These are phyloP conservation scores for Scheffersomyces titani DNA, from an alignment of 1,139 yeast species.

Conservation along the genomic window DNA sequence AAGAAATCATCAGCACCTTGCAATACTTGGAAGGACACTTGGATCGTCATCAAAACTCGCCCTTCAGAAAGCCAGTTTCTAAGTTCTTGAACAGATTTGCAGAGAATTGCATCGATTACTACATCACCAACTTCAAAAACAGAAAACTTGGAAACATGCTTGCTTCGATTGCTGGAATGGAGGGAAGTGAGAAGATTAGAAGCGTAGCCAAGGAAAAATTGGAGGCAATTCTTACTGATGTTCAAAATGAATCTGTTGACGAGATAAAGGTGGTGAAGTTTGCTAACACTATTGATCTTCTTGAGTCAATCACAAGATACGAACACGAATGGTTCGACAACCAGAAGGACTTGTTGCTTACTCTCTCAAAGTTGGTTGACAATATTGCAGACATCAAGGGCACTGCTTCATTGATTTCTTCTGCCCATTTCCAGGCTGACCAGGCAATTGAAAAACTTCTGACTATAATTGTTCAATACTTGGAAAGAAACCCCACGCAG, in stretches of 20 bases:
- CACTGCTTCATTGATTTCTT: constrained; percentile 52
- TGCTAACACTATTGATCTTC: constrained; percentile 70
- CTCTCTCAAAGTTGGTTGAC: constrained; percentile 47
- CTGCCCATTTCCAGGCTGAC: constrained; percentile 70
- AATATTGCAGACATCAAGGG: constrained; percentile 44
- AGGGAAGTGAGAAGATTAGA: constrained; percentile 61
- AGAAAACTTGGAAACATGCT: constrained; percentile 68
- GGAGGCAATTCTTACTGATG: constrained; percentile 33
- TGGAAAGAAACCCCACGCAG: constrained; percentile 35
- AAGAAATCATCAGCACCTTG: constrained; percentile 76
- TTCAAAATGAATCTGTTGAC: constrained; percentile 47
- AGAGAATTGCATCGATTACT: constrained; percentile 71
- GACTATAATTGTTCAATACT: constrained; percentile 48
- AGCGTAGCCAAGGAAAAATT: constrained; percentile 56
- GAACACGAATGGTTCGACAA: constrained; percentile 64
- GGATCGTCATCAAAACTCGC: constrained; percentile 84
- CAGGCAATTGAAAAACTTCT: constrained; percentile 71
- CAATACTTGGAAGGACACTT: constrained; percentile 78
- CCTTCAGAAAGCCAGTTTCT: constrained; percentile 90
- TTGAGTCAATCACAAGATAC: constrained; percentile 51
- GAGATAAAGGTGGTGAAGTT: constrained; percentile 63
- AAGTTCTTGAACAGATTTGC: constrained; percentile 85
- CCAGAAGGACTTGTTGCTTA: constrained; percentile 52
- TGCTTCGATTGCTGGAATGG: constrained; percentile 62
- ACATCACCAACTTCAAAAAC: constrained; percentile 64